Evolutionary conservation across 1,284 basidiomycete genomes (phyloP).

Genomic region (Anthracocystis walkeri): DNA sequence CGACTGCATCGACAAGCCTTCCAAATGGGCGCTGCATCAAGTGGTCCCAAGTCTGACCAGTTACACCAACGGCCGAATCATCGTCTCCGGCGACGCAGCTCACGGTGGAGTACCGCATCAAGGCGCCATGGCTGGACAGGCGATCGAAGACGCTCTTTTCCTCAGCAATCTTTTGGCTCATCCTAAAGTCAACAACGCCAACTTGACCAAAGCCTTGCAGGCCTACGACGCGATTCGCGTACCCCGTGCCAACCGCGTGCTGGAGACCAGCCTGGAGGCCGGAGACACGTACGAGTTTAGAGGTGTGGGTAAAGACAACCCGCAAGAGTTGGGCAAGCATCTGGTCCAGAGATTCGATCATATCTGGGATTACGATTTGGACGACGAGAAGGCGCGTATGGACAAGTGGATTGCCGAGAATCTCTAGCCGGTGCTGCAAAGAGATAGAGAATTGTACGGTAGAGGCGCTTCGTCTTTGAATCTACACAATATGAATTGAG

Average conservation of each 20-base stretch:
- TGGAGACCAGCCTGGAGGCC: conserved; percentile 54
- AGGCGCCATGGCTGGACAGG: conserved; percentile 77
- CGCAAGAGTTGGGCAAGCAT: conserved; percentile 25
- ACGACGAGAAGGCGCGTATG: conserved; percentile 26
- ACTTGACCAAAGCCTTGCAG: conserved; percentile 72
- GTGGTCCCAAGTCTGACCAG: conserved; percentile 73
- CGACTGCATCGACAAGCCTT: conserved; percentile 72
- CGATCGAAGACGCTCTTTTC: conserved; percentile 75
- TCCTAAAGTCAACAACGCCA: conserved; percentile 71
- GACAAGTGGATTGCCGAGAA: conserved; percentile 16
- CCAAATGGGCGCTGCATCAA: conserved; percentile 76
- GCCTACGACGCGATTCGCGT: conserved; percentile 58
- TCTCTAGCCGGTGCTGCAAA: neutral
- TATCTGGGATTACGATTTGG: conserved; percentile 49
- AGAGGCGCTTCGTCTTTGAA: too few species aligned
- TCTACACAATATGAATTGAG: too few species aligned
- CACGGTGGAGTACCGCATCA: conserved; percentile 77
- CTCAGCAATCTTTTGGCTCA: conserved; percentile 73
- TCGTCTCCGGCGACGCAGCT: conserved; percentile 76
- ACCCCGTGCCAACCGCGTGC: conserved; percentile 56
- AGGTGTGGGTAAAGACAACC: conserved; percentile 28
- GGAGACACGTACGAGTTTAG: conserved; percentile 54
- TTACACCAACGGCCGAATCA: conserved; percentile 73
- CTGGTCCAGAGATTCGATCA: conserved; percentile 33
- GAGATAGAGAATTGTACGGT: too few species aligned